Percentiles rank a stretch among this genome's conserved stretches.
Conservation (phyloP, 257 asterid genomes). For the Mentha longifolia region DNA sequence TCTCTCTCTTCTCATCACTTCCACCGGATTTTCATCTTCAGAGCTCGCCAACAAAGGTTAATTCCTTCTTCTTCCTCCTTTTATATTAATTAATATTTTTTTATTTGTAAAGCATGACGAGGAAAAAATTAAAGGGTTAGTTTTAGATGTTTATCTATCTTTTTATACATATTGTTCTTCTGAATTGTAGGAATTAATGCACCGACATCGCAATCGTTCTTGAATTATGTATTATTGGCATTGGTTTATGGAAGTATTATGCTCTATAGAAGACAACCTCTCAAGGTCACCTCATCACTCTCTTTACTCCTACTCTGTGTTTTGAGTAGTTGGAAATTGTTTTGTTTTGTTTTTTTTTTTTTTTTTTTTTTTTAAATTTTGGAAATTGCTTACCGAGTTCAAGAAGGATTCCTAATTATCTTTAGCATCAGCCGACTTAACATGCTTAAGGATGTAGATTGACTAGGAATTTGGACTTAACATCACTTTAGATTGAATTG, state of each 20-base stretch:
- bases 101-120: too few species aligned
- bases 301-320: too few species aligned
- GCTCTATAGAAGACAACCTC: conserved; percentile 65
- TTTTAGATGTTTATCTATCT: background rate
- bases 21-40: conserved; percentile 91
- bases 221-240: conserved; percentile 78
- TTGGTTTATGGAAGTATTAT: conserved; percentile 70
- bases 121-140: background rate
- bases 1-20: conserved; percentile 82
- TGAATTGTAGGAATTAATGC: conserved; percentile 73
- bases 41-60: conserved; percentile 79
- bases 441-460: too few species aligned
- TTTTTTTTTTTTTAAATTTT: background rate
- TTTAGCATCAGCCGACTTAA: background rate
- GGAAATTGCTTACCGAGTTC: background rate
- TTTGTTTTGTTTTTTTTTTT: background rate
- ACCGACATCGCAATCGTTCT: conserved; percentile 91
- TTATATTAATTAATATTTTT: background rate
- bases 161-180: background rate
- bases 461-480: too few species aligned
- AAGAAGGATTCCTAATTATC: too few species aligned
- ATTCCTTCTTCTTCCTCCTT: too few species aligned
- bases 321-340: background rate
- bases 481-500: too few species aligned
- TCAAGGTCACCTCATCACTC: conserved; percentile 59